These are phyloP conservation scores for Dendrostoma leiphaemia DNA, from an alignment of 2,329 filamentous ascomycete genomes.

Conservation along the genomic window DNA sequence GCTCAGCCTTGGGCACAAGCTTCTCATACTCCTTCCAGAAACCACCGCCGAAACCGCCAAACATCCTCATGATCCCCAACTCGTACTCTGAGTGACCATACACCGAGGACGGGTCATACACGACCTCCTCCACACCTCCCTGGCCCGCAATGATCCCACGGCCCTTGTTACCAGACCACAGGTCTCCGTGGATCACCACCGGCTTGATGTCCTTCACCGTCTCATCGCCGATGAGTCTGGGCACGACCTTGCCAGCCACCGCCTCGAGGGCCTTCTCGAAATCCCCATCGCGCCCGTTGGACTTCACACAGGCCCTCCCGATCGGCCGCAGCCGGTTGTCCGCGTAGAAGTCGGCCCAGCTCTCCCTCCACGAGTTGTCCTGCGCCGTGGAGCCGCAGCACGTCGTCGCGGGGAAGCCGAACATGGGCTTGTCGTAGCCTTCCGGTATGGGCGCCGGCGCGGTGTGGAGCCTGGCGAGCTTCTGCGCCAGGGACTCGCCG, in stretches of 20 bases:
- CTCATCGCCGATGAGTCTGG: constrained; percentile 68
- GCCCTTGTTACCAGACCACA: constrained; percentile 88
- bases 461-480: constrained; percentile 76
- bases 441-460: constrained; percentile 67
- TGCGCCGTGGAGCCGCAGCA: constrained; percentile 86
- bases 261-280: constrained; percentile 63
- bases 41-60: constrained; percentile 73
- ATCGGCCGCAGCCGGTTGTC: constrained; percentile 71
- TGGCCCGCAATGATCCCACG: constrained; percentile 56
- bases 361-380: constrained; percentile 68
- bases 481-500: constrained; percentile 63
- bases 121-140: constrained; percentile 65
- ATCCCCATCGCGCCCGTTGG: constrained; percentile 63
- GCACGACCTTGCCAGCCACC: constrained; percentile 66
- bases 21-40: constrained; percentile 79
- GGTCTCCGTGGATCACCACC: constrained; percentile 83
- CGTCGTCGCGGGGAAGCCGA: constrained; percentile 81
- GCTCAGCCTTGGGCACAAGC: constrained; percentile 76
- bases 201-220: constrained; percentile 67
- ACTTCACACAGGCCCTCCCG: constrained; percentile 51
- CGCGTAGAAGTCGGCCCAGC: constrained; percentile 86
- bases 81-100: constrained; percentile 91
- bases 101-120: constrained; percentile 78
- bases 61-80: constrained; percentile 93
- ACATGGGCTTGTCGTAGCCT: constrained; percentile 59